Conservation (phyloP, 1,284 basidiomycete genomes). For the Ceratobasidium sp. region DNA sequence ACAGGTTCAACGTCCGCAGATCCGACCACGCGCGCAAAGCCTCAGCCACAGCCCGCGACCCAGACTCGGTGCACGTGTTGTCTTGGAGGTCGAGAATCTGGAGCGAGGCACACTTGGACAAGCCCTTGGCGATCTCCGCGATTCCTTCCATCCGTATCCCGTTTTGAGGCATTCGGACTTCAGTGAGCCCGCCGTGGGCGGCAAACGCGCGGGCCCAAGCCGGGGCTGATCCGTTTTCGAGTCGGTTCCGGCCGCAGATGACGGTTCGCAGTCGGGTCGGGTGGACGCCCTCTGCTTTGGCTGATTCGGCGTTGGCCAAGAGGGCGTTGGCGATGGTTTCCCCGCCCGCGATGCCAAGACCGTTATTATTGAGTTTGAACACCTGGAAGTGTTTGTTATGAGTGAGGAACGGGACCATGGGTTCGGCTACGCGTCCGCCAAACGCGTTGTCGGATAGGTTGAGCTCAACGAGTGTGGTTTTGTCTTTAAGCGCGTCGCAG, state of each 20-base stretch:
- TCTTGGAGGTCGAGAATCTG: slow-evolving; percentile 93
- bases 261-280: slow-evolving; percentile 81
- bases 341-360: slow-evolving; percentile 93
- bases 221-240: slow-evolving; percentile 90
- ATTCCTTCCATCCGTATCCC: slow-evolving; percentile 97
- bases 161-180: slow-evolving; percentile 96
- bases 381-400: slow-evolving; percentile 83
- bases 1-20: slow-evolving; percentile 86
- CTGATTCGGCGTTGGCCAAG: slow-evolving; percentile 78
- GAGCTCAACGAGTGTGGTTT: slow-evolving; percentile 85
- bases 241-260: slow-evolving; percentile 93
- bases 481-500: slow-evolving; percentile 86
- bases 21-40: slow-evolving; percentile 78
- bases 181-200: slow-evolving; percentile 82
- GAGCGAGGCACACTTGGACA: slow-evolving; percentile 77
- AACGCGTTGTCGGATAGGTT: slow-evolving; percentile 98
- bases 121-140: slow-evolving; percentile 80
- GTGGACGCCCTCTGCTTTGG: slow-evolving; percentile 71
- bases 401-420: slow-evolving; percentile 90
- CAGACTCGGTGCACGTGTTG: slow-evolving; percentile 89
- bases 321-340: slow-evolving; percentile 88
- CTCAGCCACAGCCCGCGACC: slow-evolving; percentile 79
- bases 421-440: slow-evolving; percentile 94
- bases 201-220: slow-evolving; percentile 91
- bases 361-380: slow-evolving; percentile 96